Conservation (phyloP, 768 basidiomycete species). For the Rhodotorula babjevae region DNA sequence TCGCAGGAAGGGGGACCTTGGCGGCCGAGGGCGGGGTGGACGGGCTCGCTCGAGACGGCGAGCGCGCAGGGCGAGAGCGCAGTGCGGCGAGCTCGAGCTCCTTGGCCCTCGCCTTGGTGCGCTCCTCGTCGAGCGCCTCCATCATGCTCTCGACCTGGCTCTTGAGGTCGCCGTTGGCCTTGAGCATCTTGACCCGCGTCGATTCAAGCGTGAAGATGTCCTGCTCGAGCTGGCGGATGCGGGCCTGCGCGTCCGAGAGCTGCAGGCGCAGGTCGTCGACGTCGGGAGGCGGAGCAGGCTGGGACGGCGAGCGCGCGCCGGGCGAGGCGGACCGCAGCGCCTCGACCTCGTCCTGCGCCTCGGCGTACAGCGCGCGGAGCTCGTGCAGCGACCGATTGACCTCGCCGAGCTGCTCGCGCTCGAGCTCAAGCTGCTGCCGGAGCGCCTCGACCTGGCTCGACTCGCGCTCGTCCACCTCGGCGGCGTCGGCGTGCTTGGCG, state of each 20-base stretch:
- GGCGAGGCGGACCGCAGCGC: constrained; percentile 1
- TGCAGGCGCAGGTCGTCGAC: constrained; percentile 65
- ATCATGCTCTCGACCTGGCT: constrained; percentile 34
- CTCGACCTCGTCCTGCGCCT: constrained; percentile 27
- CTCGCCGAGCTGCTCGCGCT: constrained; percentile 46
- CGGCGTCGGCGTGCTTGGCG: constrained; percentile 22
- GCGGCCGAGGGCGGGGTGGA: background rate
- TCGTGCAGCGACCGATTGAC: constrained; percentile 18
- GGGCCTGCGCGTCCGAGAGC: constrained; percentile 71
- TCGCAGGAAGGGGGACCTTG: background rate
- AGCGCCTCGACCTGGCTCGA: constrained; percentile 19
- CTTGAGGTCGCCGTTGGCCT: constrained; percentile 38
- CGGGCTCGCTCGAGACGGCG: background rate
- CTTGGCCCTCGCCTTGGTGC: constrained; percentile 6
- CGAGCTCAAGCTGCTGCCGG: constrained; percentile 27
- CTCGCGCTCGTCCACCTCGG: constrained; percentile 10
- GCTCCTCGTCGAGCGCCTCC: constrained; percentile 34
- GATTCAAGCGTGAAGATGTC: constrained; percentile 68
- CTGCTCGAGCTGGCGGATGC: constrained; percentile 71
- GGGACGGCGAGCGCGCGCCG: background rate
- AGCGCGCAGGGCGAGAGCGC: background rate
- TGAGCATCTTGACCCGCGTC: constrained; percentile 52
- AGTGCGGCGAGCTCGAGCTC: constrained; percentile 3
- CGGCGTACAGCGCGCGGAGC: constrained; percentile 3
- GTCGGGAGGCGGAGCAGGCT: background rate